Evolutionary conservation across 768 basidiomycete species (phyloP).

Genomic region (Pleurotus platypus): DNA sequence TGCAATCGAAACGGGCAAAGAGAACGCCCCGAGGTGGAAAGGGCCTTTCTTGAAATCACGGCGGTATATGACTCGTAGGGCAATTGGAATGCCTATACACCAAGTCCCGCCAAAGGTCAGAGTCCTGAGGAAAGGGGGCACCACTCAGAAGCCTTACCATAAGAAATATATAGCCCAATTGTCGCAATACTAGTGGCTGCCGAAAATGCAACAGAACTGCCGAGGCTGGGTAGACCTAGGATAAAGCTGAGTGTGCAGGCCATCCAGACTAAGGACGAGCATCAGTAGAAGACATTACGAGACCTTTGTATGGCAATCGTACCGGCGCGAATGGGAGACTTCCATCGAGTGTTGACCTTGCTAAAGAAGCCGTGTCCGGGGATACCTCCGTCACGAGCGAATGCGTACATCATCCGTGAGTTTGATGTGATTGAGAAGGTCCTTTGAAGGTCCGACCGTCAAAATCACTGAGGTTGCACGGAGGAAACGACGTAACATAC

Average conservation of each 20-base stretch:
- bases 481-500: constrained; percentile 25
- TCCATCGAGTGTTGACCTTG: constrained; percentile 54
- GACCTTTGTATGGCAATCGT: background rate
- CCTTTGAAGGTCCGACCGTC: constrained; percentile 26
- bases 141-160: constrained; percentile 35
- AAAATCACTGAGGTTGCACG: background rate
- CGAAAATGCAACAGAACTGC: constrained; percentile 67
- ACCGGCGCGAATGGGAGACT: constrained; percentile 71
- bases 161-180: constrained; percentile 75
- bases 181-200: constrained; percentile 63
- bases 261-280: constrained; percentile 57
- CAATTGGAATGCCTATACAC: constrained; percentile 59
- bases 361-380: constrained; percentile 67
- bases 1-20: constrained; percentile 51
- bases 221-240: constrained; percentile 70
- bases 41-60: constrained; percentile 62
- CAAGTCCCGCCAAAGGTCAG: too few species aligned
- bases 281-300: background rate
- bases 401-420: constrained; percentile 82
- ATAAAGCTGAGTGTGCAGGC: constrained; percentile 74
- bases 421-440: constrained; percentile 79
- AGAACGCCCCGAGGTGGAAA: constrained; percentile 66
- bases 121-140: background rate
- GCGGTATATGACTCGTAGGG: constrained; percentile 59
- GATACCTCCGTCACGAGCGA: constrained; percentile 70